Evolutionary conservation across 306 rosid genomes (phyloP), one percentile per base, ranked within the genome.

Genomic region (Begonia loranthoides): DNA sequence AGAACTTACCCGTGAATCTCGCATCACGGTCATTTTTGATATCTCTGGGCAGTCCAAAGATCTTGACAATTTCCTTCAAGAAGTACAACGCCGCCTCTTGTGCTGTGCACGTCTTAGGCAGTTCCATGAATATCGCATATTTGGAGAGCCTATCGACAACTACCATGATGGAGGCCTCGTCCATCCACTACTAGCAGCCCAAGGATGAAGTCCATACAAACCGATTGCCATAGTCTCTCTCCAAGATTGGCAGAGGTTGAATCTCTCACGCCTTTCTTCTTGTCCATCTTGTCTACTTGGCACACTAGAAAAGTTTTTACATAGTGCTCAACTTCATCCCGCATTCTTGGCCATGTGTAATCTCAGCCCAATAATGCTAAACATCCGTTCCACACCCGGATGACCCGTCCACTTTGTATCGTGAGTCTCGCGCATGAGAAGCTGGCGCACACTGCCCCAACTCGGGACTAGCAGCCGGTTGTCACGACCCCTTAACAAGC

Each of bases 291-390:
- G 14, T 62, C 59, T 4, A 0, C 16, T 16, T 62, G 53, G 15
- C 66, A 52, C 3, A 60, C 49, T 5, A 50, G 12, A 19, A n/a
- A 50, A 12, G 38, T 50, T 9, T 41, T 48, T 9, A 49, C 56
- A 50, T 49, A 50, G 0, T 10, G 1, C 1, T 50, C 49, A 0
- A 60, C 21, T 4, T 60, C 39, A 0, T 36, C 19, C 12, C 12
- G 16, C 41, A 50, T 51, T 21, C 41, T 49, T 1, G n/a, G n/a
- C n/a, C n/a, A n/a, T n/a, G n/a, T n/a, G n/a, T n/a, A n/a, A n/a
- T n/a, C n/a, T n/a, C n/a, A 40, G 56, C 56, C 49, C 49, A 22
- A 9, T 39, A 19, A 49, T 49, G 0, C 9, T 16, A 4, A 51
- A 1, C 56, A 49, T 46, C 17, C 41, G 1, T 6, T 15, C 47